phyloP scores from a whole-genome alignment of 352 stramenopile species.

The Thraustochytrium sp. region DNA sequence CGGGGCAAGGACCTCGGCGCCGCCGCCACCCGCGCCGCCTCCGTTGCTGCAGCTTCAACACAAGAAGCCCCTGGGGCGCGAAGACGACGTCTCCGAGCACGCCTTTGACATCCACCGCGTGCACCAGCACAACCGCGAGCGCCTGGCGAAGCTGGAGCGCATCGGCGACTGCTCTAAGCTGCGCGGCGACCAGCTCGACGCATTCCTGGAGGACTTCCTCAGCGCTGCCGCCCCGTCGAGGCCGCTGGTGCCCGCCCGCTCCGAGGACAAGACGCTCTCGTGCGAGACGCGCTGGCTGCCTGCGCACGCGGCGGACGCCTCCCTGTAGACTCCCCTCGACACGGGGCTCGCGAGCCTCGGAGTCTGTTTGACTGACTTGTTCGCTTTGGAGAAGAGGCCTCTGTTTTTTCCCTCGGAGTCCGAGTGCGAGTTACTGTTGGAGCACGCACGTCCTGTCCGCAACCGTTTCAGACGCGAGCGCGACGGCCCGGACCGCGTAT shows the following conservation, averaged over 20 bases:
- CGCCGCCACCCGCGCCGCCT: neutral
- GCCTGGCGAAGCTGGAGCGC: neutral
- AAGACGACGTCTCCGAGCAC: neutral
- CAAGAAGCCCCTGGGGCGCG: neutral
- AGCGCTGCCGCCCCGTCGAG: too few relatives aligned
- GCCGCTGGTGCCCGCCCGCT: neutral
- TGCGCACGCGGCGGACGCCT: too few relatives aligned
- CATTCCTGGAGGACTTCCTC: slow-evolving; percentile 28
- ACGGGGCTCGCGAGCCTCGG: too few relatives aligned
- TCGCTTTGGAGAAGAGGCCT: too few relatives aligned
- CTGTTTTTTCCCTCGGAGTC: too few relatives aligned
- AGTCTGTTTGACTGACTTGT: too few relatives aligned
- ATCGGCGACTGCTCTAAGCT: slow-evolving; percentile 32
- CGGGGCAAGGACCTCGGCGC: neutral
- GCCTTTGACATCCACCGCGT: slow-evolving; percentile 34
- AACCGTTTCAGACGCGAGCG: too few relatives aligned
- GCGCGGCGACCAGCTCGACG: slow-evolving; percentile 20
- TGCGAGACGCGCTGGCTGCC: slow-evolving; percentile 31
- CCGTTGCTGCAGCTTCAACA: too few relatives aligned
- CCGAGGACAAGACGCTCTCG: neutral
- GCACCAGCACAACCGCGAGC: slow-evolving; percentile 11
- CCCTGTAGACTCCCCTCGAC: too few relatives aligned
- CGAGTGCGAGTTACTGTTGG: too few relatives aligned
- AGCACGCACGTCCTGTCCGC: too few relatives aligned
- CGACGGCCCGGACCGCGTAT: too few relatives aligned